Percentiles rank a stretch among this genome's conserved stretches.
Evolutionary conservation across 306 rosid species (phyloP).

Genomic region (Begonia fuchsioides): DNA sequence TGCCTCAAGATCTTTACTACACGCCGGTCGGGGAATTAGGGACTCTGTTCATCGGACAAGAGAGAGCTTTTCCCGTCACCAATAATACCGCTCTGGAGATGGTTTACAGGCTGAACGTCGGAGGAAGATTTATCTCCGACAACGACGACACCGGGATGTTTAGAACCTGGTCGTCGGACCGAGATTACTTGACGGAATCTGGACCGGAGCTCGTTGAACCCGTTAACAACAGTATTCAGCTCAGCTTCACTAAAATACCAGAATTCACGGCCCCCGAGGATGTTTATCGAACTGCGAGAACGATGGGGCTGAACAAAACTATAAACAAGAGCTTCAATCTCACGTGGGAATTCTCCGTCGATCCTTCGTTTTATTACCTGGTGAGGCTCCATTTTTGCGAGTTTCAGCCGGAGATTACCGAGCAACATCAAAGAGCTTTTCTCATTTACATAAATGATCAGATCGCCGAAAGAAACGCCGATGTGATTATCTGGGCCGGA

Average conservation of each 20-base stretch:
- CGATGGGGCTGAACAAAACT: neutral
- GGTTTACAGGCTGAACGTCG: slow-evolving; percentile 11
- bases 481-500: slow-evolving; percentile 8
- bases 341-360: slow-evolving; percentile 9
- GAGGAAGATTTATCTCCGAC: neutral
- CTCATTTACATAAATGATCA: slow-evolving; percentile 11
- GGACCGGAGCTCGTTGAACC: neutral
- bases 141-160: slow-evolving; percentile 14
- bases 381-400: slow-evolving; percentile 17
- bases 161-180: slow-evolving; percentile 9
- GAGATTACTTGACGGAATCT: neutral
- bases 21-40: neutral
- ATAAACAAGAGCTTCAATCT: slow-evolving; percentile 2
- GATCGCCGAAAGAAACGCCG: neutral
- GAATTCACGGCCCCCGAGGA: slow-evolving; percentile 4
- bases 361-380: slow-evolving; percentile 5
- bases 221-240: neutral
- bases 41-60: neutral
- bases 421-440: neutral
- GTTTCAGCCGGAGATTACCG: neutral
- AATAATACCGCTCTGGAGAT: slow-evolving; percentile 12
- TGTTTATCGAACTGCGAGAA: neutral
- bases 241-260: neutral
- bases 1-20: slow-evolving; percentile 12
- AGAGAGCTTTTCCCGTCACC: neutral